Base-by-base conservation (phyloP, 768 basidiomycete genomes). In the Lyophyllum semitale region DNA sequence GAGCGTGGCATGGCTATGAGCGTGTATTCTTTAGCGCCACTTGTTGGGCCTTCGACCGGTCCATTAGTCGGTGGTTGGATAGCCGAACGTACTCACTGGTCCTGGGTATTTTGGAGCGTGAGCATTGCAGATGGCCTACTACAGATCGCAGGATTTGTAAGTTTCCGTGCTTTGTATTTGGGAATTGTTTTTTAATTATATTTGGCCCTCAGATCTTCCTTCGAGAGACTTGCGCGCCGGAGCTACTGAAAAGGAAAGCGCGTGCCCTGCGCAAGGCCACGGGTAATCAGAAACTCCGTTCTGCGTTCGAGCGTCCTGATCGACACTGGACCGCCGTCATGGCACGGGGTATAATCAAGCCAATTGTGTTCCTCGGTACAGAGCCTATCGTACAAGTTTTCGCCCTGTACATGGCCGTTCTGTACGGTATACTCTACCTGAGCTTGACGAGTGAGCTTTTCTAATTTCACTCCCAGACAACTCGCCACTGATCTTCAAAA, bases 311-410 rank as follows among this genome's bases (percentile, higher is more conserved):
- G 40, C 65, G 67, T 33, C 59, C 67, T 27, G 65, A 70, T 59
- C 69, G 76, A 51, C 72, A 74, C 29, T 82, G 77, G 78, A 69
- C 68, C 56, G 53, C 65, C 1, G 67, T 84, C 37, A 65, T 88
- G 61, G 58, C 57, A 4, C 76, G 73, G 46, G 74, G 84, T 0
- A 71, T 89, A 55, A 54, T 79, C 20, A 79, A 85, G 35, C 88
- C 88, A 0, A 79, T 89, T 62, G 67, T 69, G 7, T 71, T 89
- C 38, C 81, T 86, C 44, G 58, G 48, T 1, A 72, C 68, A 20
- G 85, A 88, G 64, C 86, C 84, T 3, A 85, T 88, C 58, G 74
- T 88, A 33, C 85, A 84, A 64, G 68, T 85, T 2, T 74, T 87
- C 43, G 80, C 80, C 1, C 6, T 81, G 7, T 87, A 85, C 57